These are phyloP conservation scores for Jasminum sambac DNA, from an alignment of 257 asterid genomes.

Conservation along the genomic window DNA sequence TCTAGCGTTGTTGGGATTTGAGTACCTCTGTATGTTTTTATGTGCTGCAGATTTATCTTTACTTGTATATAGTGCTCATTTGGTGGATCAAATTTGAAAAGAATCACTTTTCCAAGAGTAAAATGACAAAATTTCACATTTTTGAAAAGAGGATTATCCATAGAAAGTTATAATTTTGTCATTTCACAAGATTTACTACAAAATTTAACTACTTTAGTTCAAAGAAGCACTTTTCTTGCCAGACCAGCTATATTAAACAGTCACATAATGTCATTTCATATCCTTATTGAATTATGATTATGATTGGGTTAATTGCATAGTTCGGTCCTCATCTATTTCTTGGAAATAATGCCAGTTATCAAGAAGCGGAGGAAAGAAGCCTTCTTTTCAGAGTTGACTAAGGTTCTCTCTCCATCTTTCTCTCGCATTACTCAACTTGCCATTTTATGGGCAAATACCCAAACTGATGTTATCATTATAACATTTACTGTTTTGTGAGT, in stretches of 20 bases:
- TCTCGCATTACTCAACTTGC: background rate
- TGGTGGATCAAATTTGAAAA: too few species aligned
- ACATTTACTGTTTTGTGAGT: background rate
- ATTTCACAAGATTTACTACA: too few species aligned
- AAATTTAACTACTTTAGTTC: too few species aligned
- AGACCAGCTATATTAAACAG: background rate
- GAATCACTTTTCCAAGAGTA: too few species aligned
- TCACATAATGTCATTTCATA: background rate
- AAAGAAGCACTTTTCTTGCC: too few species aligned
- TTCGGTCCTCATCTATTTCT: conserved; percentile 10
- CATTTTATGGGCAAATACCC: background rate
- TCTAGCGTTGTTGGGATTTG: background rate
- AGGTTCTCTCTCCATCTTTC: conserved; percentile 52
- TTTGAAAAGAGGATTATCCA: too few species aligned
- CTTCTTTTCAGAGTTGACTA: conserved; percentile 76
- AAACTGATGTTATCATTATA: too few species aligned
- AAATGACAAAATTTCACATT: too few species aligned
- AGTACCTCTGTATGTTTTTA: background rate
- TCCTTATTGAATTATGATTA: background rate
- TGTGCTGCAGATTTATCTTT: background rate
- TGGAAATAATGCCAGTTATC: conserved; percentile 45
- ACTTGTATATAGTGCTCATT: background rate
- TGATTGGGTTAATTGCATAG: background rate
- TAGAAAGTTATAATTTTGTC: too few species aligned
- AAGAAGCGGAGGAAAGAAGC: conserved; percentile 83